Conservation (phyloP, 2,329 filamentous ascomycete species). For the Talaromyces sp. region DNA sequence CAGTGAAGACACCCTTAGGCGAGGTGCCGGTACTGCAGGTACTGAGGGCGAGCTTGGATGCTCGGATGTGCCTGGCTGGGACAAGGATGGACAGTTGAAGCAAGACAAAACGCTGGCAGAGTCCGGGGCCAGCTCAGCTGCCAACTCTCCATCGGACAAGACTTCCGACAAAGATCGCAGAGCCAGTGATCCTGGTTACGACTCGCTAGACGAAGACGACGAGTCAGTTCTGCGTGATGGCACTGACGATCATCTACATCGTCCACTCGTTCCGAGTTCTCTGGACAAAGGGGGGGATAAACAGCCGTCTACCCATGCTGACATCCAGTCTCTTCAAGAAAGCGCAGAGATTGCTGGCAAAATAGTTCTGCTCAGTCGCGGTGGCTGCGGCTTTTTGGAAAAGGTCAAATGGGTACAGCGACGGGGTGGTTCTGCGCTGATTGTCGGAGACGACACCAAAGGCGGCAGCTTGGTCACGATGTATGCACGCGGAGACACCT, state of each 20-base stretch:
- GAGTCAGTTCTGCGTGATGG: constrained; percentile 54
- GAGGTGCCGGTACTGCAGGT: constrained; percentile 46
- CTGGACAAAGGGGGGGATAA: constrained; percentile 29
- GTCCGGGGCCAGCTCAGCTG: constrained; percentile 18
- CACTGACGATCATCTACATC: constrained; percentile 78
- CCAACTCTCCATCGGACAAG: constrained; percentile 17
- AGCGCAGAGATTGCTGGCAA: constrained; percentile 89
- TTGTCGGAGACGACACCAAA: constrained; percentile 88
- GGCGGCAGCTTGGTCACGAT: constrained; percentile 90
- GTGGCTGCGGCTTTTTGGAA: constrained; percentile 92
- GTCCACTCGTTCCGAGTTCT: constrained; percentile 39
- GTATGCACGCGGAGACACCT: constrained; percentile 96
- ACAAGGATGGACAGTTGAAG: constrained; percentile 44
- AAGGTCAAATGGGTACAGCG: constrained; percentile 97
- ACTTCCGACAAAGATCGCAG: constrained; percentile 17
- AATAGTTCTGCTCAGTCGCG: constrained; percentile 82
- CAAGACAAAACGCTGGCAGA: constrained; percentile 16
- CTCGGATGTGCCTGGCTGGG: constrained; percentile 89
- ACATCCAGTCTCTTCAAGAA: constrained; percentile 88
- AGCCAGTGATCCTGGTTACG: constrained; percentile 16
- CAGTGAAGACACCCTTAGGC: constrained; percentile 65
- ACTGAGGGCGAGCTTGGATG: constrained; percentile 85
- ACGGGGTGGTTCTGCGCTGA: constrained; percentile 79
- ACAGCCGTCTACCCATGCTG: constrained; percentile 57
- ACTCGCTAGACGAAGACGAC: constrained; percentile 16